Conservation (phyloP, 2,329 filamentous ascomycete species). For the Aspergillus sp. region DNA sequence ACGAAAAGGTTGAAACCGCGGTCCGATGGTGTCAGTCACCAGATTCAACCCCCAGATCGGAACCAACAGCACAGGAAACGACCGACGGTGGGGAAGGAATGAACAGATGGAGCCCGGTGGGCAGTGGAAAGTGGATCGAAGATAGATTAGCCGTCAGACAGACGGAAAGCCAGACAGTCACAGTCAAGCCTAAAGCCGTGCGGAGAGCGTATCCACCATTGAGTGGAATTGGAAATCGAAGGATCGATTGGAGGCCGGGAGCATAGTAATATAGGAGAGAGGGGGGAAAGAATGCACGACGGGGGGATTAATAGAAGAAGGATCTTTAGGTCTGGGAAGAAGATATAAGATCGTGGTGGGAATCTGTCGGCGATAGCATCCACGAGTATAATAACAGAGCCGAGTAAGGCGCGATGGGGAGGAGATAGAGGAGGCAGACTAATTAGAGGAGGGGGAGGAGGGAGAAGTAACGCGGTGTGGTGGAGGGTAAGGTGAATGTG, state of each 20-base stretch:
- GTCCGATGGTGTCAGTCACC: no score
- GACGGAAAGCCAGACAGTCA: constrained; percentile 4
- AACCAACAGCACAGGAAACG: not conserved
- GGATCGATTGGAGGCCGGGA: not conserved
- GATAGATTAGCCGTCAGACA: constrained; percentile 14
- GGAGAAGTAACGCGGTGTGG: no score
- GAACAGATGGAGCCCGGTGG: constrained; percentile 1
- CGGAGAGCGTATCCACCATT: constrained; percentile 7
- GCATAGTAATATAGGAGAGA: not conserved
- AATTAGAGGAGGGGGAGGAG: no score
- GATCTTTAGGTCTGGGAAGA: not conserved
- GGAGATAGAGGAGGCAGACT: no score
- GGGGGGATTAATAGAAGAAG: not conserved
- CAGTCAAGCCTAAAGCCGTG: constrained; percentile 9
- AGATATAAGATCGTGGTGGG: not conserved
- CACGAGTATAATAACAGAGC: no score
- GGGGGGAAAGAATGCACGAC: not conserved
- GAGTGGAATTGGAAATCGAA: constrained; percentile 13
- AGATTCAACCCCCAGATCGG: not conserved
- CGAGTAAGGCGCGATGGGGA: no score
- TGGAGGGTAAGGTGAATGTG: no score
- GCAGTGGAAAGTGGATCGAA: constrained; percentile 7
- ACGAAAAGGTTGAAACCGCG: constrained; percentile 11
- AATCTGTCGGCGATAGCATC: not conserved
- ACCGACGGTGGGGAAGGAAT: not conserved